These are phyloP conservation scores for Exidia glandulosa DNA, from an alignment of 768 basidiomycete genomes.

Conservation along the genomic window DNA sequence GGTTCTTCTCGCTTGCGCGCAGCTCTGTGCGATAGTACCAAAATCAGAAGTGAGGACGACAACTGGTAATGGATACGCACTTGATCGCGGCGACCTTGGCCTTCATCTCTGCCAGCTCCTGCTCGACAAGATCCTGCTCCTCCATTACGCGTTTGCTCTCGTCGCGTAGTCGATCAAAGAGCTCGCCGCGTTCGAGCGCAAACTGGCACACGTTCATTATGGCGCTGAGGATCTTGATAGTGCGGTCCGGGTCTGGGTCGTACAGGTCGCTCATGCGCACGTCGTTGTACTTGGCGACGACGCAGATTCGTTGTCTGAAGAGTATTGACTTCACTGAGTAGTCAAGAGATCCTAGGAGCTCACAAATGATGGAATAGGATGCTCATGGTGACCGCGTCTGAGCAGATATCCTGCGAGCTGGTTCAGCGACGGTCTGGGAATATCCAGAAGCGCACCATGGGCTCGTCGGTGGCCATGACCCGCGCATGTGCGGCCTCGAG, in stretches of 20 bases:
- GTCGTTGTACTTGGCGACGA: constrained; percentile 61
- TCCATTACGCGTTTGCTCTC: constrained; percentile 43
- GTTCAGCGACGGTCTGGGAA: not conserved
- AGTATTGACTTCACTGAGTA: not conserved
- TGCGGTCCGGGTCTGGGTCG: constrained; percentile 63
- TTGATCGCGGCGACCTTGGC: constrained; percentile 43
- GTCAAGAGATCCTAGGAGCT: constrained; percentile 8
- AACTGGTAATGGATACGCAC: constrained; percentile 27
- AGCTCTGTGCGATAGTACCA: constrained; percentile 26
- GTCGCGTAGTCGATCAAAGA: constrained; percentile 51
- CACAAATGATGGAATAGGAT: constrained; percentile 64
- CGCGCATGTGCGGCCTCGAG: constrained; percentile 50
- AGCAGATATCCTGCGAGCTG: constrained; percentile 49
- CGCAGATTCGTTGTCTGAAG: constrained; percentile 54
- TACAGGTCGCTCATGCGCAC: constrained; percentile 68
- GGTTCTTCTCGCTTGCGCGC: not conserved
- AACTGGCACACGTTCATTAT: constrained; percentile 94
- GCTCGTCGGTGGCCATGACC: constrained; percentile 40
- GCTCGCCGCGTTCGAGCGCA: constrained; percentile 58
- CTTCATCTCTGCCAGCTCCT: constrained; percentile 38
- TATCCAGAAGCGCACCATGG: constrained; percentile 33
- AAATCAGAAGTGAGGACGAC: no score
- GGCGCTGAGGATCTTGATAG: constrained; percentile 65
- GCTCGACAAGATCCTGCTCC: constrained; percentile 48
- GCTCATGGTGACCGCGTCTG: constrained; percentile 45